phyloP scores from a whole-genome alignment of 1,284 basidiomycete genomes.

The Rhodotorula glutinis region DNA sequence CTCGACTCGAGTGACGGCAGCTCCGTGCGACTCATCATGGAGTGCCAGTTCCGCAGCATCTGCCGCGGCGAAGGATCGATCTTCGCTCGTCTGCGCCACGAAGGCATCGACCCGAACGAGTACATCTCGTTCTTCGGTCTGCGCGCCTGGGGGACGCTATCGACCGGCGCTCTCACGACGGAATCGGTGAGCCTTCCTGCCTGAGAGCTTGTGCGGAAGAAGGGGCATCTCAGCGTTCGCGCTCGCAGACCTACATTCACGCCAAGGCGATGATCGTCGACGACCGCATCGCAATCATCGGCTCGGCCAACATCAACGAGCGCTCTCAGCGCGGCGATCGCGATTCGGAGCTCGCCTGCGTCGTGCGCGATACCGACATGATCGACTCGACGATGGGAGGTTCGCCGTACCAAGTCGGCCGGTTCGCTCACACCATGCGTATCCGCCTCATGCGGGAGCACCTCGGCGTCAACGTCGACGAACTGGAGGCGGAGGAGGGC shows the following conservation, averaged over 20 bases:
- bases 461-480: constrained; percentile 89
- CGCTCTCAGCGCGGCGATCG: constrained; percentile 91
- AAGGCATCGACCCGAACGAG: constrained; percentile 88
- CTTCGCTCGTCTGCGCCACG: constrained; percentile 77
- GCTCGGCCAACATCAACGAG: constrained; percentile 99
- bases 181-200: constrained; percentile 54
- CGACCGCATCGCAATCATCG: constrained; percentile 93
- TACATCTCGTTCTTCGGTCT: constrained; percentile 91
- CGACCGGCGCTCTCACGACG: constrained; percentile 77
- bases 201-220: not conserved
- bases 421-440: constrained; percentile 91
- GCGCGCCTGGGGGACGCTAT: constrained; percentile 89
- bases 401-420: constrained; percentile 88
- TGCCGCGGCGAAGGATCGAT: constrained; percentile 88
- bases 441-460: constrained; percentile 96
- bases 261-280: constrained; percentile 80
- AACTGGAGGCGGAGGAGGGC: constrained; percentile 58
- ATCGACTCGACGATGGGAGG: constrained; percentile 88
- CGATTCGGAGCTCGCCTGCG: constrained; percentile 88
- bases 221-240: not conserved
- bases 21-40: constrained; percentile 85
- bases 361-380: constrained; percentile 96
- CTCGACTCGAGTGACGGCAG: constrained; percentile 90
- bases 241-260: constrained; percentile 41
- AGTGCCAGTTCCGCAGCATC: constrained; percentile 89